phyloP scores from a whole-genome alignment of 441 rosid species.

The Erysimum cheiri region DNA sequence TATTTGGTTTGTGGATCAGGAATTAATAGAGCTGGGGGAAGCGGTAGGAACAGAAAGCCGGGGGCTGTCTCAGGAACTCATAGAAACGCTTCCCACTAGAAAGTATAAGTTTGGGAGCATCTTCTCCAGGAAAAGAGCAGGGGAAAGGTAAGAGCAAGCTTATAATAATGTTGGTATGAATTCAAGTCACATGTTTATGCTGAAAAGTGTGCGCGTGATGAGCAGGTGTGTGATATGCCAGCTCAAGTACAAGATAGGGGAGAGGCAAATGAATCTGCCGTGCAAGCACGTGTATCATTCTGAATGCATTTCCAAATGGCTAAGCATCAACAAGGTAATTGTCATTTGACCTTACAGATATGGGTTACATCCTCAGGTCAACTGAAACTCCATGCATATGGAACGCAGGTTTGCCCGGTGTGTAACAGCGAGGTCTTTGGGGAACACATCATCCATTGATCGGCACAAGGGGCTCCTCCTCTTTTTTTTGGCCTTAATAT shows the following conservation, averaged over 20 bases:
- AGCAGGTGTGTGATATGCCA: constrained; percentile 75
- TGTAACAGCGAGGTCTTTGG: constrained; percentile 64
- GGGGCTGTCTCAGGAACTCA: constrained; percentile 68
- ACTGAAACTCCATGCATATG: constrained; percentile 22
- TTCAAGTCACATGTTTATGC: constrained; percentile 16
- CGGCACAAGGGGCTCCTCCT: not conserved
- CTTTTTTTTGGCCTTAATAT: constrained; percentile 5
- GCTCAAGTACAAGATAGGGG: constrained; percentile 68
- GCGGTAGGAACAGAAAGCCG: constrained; percentile 69
- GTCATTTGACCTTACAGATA: constrained; percentile 21
- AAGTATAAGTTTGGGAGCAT: constrained; percentile 65
- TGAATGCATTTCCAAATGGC: constrained; percentile 70
- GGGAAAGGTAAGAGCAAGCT: constrained; percentile 43
- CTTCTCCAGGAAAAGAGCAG: constrained; percentile 58
- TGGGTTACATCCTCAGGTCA: constrained; percentile 12
- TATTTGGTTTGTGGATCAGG: constrained; percentile 51
- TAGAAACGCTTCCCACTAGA: constrained; percentile 63
- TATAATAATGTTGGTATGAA: not conserved
- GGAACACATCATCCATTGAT: constrained; percentile 41
- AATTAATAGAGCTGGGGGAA: constrained; percentile 73
- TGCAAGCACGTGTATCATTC: constrained; percentile 74
- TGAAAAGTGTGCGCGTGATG: constrained; percentile 31
- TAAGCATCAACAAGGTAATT: constrained; percentile 68
- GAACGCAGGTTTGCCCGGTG: constrained; percentile 59
- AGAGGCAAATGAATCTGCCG: constrained; percentile 61